Base-by-base conservation (phyloP, 305 asterid species). In the Fraxinus velutina region DNA sequence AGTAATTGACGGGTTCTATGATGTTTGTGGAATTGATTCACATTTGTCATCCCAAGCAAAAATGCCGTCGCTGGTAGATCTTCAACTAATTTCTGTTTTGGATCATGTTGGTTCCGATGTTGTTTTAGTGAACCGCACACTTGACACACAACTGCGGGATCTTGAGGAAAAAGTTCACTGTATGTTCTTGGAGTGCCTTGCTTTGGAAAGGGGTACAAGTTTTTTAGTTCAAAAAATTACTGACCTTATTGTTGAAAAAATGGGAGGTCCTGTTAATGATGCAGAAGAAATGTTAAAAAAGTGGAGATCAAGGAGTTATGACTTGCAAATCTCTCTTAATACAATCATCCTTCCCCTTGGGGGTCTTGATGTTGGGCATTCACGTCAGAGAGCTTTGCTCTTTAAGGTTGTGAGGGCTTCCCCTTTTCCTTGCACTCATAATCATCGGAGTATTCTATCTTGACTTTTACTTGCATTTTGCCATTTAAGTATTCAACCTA, bases 301-400 rank as follows among this genome's bases (percentile, higher is more conserved):
- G 86, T 96, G 98, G 97, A 89, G 90, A 55, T 87, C 87, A 76
- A 90, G 94, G 93, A 93, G 91, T 83, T 89, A 86, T 75, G 97
- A 91, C 83, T 84, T 96, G 73, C 84, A 91, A 81, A 83, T 87
- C 47, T 82, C 86, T 77, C 83, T 87, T 74, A 93, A 90, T 85
- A 84, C 92, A 39, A 79, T 86, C 44, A 84, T 90, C 85, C 96
- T 94, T 81, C 98, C 98, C 78, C 93, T 96, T 87, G 98, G 98
- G 82, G 86, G 91, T 86, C 95, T 96, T 80, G 97, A 96, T 89
- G 86, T 93, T 84, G 99, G 99, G 76, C 98, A 92, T 87, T 96
- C 99, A 2, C 98, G 99, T 83, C 99, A 96, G 78, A 92, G 98
- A 88, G 98, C 99, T 82, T 89, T 96, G 76, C 98, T 96, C 57